phyloP scores from a whole-genome alignment of 495 filamentous ascomycete species.

The Hypoxylon subgilvum region DNA sequence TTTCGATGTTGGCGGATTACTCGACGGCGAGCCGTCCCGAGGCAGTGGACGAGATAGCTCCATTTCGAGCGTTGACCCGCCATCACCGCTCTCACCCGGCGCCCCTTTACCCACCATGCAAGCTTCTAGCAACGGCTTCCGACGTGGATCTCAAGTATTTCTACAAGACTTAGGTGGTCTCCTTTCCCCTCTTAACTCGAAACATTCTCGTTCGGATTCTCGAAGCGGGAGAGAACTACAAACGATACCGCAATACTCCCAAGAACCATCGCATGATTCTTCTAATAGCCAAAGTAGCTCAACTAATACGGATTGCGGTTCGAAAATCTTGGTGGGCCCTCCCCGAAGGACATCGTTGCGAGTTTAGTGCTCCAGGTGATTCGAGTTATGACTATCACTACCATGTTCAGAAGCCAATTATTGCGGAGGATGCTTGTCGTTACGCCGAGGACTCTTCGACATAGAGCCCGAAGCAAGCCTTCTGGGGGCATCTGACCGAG shows the following conservation, averaged over 20 bases:
- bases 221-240: conserved; percentile 43
- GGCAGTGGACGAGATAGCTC: conserved; percentile 45
- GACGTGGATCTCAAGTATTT: conserved; percentile 57
- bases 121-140: conserved; percentile 44
- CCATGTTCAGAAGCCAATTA: too few relatives aligned
- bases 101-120: conserved; percentile 43
- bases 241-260: conserved; percentile 46
- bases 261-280: conserved; percentile 26
- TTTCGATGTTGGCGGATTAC: conserved; percentile 73
- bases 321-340: not conserved
- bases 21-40: conserved; percentile 50
- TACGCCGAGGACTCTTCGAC: too few relatives aligned
- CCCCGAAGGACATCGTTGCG: not conserved
- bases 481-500: too few relatives aligned
- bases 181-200: conserved; percentile 43
- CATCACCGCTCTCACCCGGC: conserved; percentile 32
- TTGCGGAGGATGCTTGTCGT: too few relatives aligned
- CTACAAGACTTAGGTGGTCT: conserved; percentile 67
- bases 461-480: too few relatives aligned
- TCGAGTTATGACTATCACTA: too few relatives aligned
- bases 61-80: conserved; percentile 41
- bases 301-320: conserved; percentile 55
- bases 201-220: conserved; percentile 30
- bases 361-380: not conserved
- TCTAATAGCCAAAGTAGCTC: conserved; percentile 33